Percentiles rank a stretch among this genome's conserved stretches.
Evolutionary conservation across 306 rosid genomes (phyloP).

Genomic region (Cicer chorassanicum): DNA sequence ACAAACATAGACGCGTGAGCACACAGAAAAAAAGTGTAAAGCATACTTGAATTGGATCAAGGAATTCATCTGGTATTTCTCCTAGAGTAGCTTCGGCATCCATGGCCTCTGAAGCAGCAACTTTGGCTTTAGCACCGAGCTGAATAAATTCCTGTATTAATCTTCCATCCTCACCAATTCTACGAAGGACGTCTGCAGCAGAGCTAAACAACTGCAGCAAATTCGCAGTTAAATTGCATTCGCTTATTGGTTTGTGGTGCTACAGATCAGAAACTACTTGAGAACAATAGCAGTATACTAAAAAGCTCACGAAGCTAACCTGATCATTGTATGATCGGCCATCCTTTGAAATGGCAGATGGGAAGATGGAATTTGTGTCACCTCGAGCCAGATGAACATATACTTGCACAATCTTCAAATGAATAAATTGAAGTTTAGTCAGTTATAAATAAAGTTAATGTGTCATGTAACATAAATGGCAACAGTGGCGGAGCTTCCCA

Average conservation of each 20-base stretch:
- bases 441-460: background rate
- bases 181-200: conserved; percentile 82
- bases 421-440: conserved; percentile 10
- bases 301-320: conserved; percentile 53
- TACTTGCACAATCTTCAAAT: conserved; percentile 76
- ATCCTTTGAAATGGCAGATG: conserved; percentile 93
- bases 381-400: conserved; percentile 95
- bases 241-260: conserved; percentile 29
- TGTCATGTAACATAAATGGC: conserved; percentile 12
- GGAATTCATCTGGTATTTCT: conserved; percentile 99
- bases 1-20: background rate
- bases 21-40: background rate
- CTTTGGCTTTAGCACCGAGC: conserved; percentile 87
- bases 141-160: conserved; percentile 76
- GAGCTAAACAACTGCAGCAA: conserved; percentile 85
- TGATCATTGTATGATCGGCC: conserved; percentile 97
- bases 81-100: conserved; percentile 93
- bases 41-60: conserved; percentile 95
- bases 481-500: background rate
- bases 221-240: conserved; percentile 44
- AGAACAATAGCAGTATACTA: conserved; percentile 16
- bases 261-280: background rate
- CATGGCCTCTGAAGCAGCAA: conserved; percentile 95
- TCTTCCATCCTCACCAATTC: conserved; percentile 89
- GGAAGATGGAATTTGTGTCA: conserved; percentile 75